Base-by-base conservation (phyloP, 78 protist species). In the Anaeramoeba flamelloides region DNA sequence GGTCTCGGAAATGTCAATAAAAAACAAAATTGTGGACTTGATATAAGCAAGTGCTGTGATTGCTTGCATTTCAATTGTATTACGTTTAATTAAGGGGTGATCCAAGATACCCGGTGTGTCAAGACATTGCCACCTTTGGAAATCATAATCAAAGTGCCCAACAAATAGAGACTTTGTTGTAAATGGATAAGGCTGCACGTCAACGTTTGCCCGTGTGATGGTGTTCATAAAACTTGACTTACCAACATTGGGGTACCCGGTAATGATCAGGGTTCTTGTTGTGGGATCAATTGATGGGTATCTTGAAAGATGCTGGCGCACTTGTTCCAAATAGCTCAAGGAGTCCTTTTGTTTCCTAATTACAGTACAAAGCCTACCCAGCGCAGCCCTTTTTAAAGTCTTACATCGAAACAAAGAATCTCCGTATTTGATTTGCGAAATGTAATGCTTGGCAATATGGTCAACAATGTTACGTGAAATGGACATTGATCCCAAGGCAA, bases 81-180 rank as follows among this genome's bases (percentile, higher is more conserved):
- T 98, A 36, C 99, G 65, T 77, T 97, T 92, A 36, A 95, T 98
- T 33, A 98, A 91, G 39, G 96, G 94, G 64, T 93, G 97, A 81
- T 97, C 99, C 0, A 98, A 85, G 40, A 98, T 88, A 34, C 99
- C 99, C n/a, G 99, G 99, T 4, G 99, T 94, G 90, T 97, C 99
- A 86, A 97, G 91, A 22, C 88, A 87, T 87, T 98, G 99, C 98
- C 98, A 98, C 32, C 89, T 83, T 80, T 88, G 53, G 79, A 91
- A 89, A 65, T 88, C 78, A 90, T 85, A 96, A 84, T 97, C 98
- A 33, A 82, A 86, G 90, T 97, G 99, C 26, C 99, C 99, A 8
- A 97, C 96, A 39, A 88, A 95, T 41, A 98, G 88, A 40, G 99
- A 95, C 87, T 96, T 94, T 8, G 99, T 98, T 22, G 99, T 97